Evolutionary conservation across 2,329 filamentous ascomycete species (phyloP), one percentile per base, ranked within the genome.

Genomic region (Ceratocystis huliohia): DNA sequence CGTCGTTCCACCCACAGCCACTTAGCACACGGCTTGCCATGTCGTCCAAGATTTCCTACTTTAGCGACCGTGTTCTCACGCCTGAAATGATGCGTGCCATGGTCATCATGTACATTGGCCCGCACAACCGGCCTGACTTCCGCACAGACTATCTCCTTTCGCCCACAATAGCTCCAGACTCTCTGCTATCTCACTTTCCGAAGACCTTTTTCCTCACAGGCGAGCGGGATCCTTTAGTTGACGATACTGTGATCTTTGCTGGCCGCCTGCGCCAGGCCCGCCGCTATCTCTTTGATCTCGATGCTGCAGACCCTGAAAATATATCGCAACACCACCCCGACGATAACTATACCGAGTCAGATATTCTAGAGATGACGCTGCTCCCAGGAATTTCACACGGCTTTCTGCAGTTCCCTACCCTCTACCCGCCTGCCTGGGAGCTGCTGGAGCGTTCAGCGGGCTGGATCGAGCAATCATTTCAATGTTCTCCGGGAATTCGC

Each of bases 1-100:
- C 76, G 1, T 83, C 82, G 5, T 80, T 84, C 69, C 82, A 80
- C 61, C 76, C 81, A 0, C 77, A 82, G 68, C 82, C 82, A 1
- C 77, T 96, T 69, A 86, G 84, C 70, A 97, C 94, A 0, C 85
- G 92, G n/a, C 82, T 99, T 8, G 92, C 93, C 17, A 96, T 93
- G 74, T 92, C 91, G 0, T 93, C 88, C n/a, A 96, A 96, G 85
- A 95, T 99, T 45, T 96, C 93, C 0, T 97, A 97, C 76, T 96
- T 96, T 75, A 94, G 96, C 74, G 94, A 99, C 75, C 88, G 94
- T 33, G 89, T 99, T 33, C 81, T 99, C 15, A 93, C 91, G 0
- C 93, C 94, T 0, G 94, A 99, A 75, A 96, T 97, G 91, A 96
- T 97, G 88, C 88, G 94, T 41, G 91, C 92, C 69, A 97, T 99